Percentiles rank a stretch among this genome's conserved stretches.
Evolutionary conservation across 2,329 filamentous ascomycete species (phyloP).

Genomic region (Exophiala mesophila): DNA sequence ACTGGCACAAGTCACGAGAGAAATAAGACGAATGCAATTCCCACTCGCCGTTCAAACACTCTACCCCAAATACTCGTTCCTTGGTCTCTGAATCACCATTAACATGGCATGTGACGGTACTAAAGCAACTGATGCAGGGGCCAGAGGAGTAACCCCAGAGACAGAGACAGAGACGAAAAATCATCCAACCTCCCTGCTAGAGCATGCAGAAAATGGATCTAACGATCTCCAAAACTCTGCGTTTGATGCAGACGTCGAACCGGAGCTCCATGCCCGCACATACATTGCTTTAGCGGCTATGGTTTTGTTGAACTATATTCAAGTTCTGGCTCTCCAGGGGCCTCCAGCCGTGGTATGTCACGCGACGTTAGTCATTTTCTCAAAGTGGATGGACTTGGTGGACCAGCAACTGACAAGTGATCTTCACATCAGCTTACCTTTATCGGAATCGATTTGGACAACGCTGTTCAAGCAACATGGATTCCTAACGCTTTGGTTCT

Average conservation of each 20-base stretch:
- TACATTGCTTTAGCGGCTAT: background rate
- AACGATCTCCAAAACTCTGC: background rate
- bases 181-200: too few relatives aligned
- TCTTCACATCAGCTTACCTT: constrained; percentile 6
- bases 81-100: too few relatives aligned
- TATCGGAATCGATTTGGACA: constrained; percentile 8
- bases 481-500: constrained; percentile 7
- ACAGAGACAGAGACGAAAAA: too few relatives aligned
- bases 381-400: background rate
- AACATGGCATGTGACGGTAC: too few relatives aligned
- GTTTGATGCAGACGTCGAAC: constrained; percentile 4
- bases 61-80: too few relatives aligned
- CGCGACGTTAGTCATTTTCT: too few relatives aligned
- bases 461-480: constrained; percentile 5
- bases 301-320: background rate
- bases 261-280: background rate
- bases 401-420: background rate
- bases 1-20: too few relatives aligned
- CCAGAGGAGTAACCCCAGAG: too few relatives aligned
- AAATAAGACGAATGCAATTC: too few relatives aligned
- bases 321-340: background rate
- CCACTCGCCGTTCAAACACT: too few relatives aligned
- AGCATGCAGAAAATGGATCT: background rate
- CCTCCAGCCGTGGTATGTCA: constrained; percentile 3
- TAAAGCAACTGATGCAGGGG: too few relatives aligned